Base-by-base conservation (phyloP, 441 rosid species). In the Pelargonium australe region DNA sequence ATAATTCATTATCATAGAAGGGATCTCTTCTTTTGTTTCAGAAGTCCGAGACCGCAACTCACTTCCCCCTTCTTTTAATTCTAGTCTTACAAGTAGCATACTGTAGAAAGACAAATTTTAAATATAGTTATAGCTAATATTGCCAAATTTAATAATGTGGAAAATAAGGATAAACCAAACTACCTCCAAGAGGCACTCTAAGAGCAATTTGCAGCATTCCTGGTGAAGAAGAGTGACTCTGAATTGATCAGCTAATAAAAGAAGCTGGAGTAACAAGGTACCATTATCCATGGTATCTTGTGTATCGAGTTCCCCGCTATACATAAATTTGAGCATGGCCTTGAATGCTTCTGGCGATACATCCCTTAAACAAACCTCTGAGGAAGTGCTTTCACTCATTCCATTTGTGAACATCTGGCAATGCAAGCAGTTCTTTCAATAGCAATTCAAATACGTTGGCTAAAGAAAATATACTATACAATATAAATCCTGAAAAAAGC, bases 351-450 rank as follows among this genome's bases (percentile, higher is more conserved):
- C 87, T 34, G 85, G 75, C 16, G 96, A 80, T 66, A 87, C 88
- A 77, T 95, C 98, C 40, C 83, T 81, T 64, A 95, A 76, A 76
- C 73, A 80, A 76, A 92, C 80, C 68, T 82, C 87, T 2, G 90
- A 72, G 13, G 92, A 86, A 63, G 68, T 83, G 81, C 92, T 95
- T 86, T 92, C 99, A 43, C 88, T 78, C 98, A 95, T 95, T 75
- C 97, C 96, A 77, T 95, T 95, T 47, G 99, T 95, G 80, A 95
- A 89, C 99, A 95, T 95, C 99, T 95, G 89, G 66, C 75, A 73
- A 23, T 53, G 58, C 37, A 78, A 66, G 41, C 20, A 64, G 65
- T 73, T 37, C 67, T 63, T 41, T 85, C 31, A 74, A 69, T 28
- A 51, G 47, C 23, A 53, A 49, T 63, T 70, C 70, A 62, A 12